These are phyloP conservation scores for Hanseniaspora osmophila DNA, from an alignment of 805 yeast genomes.

Conservation along the genomic window DNA sequence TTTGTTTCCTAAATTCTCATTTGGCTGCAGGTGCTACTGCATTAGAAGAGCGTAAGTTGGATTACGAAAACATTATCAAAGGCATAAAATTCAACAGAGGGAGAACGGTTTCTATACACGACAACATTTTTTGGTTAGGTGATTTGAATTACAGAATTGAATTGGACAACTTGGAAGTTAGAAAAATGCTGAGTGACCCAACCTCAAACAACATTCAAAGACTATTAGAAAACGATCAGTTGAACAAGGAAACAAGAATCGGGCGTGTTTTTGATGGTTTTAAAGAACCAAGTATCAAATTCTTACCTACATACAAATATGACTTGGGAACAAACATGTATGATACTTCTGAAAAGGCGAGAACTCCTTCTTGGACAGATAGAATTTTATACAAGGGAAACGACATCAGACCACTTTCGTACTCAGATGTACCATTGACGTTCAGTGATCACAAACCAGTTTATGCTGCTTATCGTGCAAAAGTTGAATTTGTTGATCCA, in stretches of 20 bases:
- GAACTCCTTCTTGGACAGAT: conserved; percentile 96
- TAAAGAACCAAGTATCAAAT: conserved; percentile 60
- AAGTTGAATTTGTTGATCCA: conserved; percentile 58
- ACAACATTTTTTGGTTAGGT: conserved; percentile 84
- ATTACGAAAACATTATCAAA: conserved; percentile 58
- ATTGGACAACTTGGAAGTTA: conserved; percentile 59
- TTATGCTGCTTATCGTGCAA: conserved; percentile 58
- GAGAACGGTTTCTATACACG: conserved; percentile 65
- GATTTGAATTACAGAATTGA: conserved; percentile 79
- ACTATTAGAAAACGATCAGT: conserved; percentile 63
- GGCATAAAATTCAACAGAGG: conserved; percentile 74
- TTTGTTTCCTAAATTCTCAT: conserved; percentile 81
- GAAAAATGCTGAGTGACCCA: conserved; percentile 34
- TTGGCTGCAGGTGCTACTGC: conserved; percentile 85
- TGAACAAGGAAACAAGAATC: conserved; percentile 52
- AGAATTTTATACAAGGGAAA: conserved; percentile 58
- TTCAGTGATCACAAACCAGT: conserved; percentile 92
- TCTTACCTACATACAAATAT: conserved; percentile 84
- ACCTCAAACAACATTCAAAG: conserved; percentile 27
- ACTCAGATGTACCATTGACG: conserved; percentile 47
- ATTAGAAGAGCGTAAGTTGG: conserved; percentile 72
- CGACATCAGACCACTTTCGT: conserved; percentile 46
- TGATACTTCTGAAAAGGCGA: conserved; percentile 81
- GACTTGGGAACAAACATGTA: conserved; percentile 71
- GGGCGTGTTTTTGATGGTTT: conserved; percentile 65